Evolutionary conservation across 108 stramenopile species (phyloP), one percentile per base, ranked within the genome.

Genomic region (Parmales sp.): DNA sequence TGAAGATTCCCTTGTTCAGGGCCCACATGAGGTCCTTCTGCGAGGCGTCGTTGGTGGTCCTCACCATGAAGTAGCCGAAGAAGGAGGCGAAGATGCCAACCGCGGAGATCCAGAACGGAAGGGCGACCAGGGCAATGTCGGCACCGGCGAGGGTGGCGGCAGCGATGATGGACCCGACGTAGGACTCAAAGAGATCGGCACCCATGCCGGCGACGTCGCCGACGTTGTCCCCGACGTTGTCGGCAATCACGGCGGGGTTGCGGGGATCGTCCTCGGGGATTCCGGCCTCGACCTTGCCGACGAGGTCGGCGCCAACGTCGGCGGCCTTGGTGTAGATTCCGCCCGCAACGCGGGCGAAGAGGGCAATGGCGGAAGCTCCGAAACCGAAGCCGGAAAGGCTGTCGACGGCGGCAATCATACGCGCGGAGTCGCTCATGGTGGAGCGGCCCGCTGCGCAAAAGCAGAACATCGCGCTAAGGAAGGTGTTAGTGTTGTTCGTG

Each of bases 141-240:
- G 75, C 82, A 45, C 82, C 45, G 26, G 88, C 91, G 22, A 96
- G 77, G 19, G 91, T 90, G 44, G 89, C 76, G 2, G 91, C 84
- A 13, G 95, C 95, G 75, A 92, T 90, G 65, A 91, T 93, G 34
- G 88, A 85, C 19, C 90, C 93, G 29, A 91, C 86, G 65, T 87
- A 96, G 43, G 93, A 94, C 41, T 92, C 95, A 73, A 94, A 94
- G 3, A 96, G 74, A 76, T 96, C 95, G 22, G 95, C 95, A 43
- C 91, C 89, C 92, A 92, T 94, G 28, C 93, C 93, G 26, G 91
- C 95, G 25, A 92, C 88, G 76, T 96, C 95, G 38, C 95, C 95
- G n/a, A 96, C 95, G 78, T 93, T 96, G 83, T 96, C 95, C 3
- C 95, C 95, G 18, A 96, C 95, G 72, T 93, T 93, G 78, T 96